Evolutionary conservation across 176 grass and related monocot genomes (phyloP), one percentile per base, ranked within the genome.

Genomic region (Aegilops speltoides): DNA sequence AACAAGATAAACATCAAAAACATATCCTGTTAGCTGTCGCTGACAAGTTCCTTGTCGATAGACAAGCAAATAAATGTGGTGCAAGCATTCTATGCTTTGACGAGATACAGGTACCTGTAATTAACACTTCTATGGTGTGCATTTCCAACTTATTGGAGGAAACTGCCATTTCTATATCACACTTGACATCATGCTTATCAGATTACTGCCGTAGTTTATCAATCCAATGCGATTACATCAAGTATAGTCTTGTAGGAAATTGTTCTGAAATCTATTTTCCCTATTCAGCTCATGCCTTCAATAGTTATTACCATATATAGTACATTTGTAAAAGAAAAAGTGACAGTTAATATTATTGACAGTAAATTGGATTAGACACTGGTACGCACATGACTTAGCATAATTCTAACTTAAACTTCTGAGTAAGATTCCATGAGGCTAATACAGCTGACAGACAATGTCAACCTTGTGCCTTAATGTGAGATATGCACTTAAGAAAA

Each of bases 41-140:
- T 41, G 96, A 98, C 86, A 98, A 92, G 82, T 98, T 98, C 91
- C 82, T 95, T 40, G 84, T 98, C 86, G 90, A 95, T 82, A 94
- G 96, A 89, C 86, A 91, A 75, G 73, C 91, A 76, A 77, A 98
- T 89, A 95, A 91, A 74, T 89, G 62, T n/a, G 96, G 96, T 56
- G 96, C 96, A 82, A 98, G 93, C 80, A 91, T 98, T 89, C 86
- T 98, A 86, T 98, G 96, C 88, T 98, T 98, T 91, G 96, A 98
- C 59, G 96, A 98, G 64, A 98, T 95, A 91, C 96, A 98, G 91
- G 93, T 98, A 86, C 37, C 46, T 76, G 45, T 68, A 90, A 67
- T 57, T 64, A 68, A 46, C 77, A 82, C 70, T 79, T 48, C 15
- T 11, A 73, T 3, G 25, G 8, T 57, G 29, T 34, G 10, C 20